A percentile compares a stretch with the other conserved stretches of the same genome.
Conservation (phyloP, 2,329 filamentous ascomycete genomes). For the Exophiala sp. region DNA sequence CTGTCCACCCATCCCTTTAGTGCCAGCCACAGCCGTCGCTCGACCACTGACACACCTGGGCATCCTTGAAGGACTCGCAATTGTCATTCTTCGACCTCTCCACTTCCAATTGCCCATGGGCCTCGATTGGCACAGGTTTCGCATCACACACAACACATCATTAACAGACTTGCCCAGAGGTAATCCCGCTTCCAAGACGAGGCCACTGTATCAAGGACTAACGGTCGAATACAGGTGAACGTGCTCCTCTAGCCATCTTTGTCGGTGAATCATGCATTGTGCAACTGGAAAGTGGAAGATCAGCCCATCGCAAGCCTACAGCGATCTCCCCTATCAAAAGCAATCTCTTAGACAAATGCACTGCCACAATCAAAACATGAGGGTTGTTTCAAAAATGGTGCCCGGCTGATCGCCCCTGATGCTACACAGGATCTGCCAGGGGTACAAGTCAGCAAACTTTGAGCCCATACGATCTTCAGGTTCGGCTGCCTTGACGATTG, state of each 20-base stretch:
- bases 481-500: background rate
- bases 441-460: background rate
- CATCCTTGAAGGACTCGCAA: slow-evolving; percentile 1
- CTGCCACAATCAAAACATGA: slow-evolving; percentile 11
- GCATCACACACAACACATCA: slow-evolving; percentile 6
- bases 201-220: background rate
- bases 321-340: background rate
- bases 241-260: background rate
- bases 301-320: slow-evolving; percentile 1
- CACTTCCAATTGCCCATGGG: slow-evolving; percentile 6
- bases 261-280: too few species aligned
- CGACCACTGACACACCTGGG: slow-evolving; percentile 1
- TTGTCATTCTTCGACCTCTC: slow-evolving; percentile 3
- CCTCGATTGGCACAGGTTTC: slow-evolving; percentile 22
- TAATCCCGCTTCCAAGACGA: slow-evolving; percentile 9
- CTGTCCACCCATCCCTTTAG: background rate
- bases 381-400: slow-evolving; percentile 13
- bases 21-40: slow-evolving; percentile 1
- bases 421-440: background rate
- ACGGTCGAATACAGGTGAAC: background rate
- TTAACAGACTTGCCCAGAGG: background rate
- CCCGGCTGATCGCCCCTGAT: background rate
- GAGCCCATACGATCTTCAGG: background rate
- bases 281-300: too few species aligned
- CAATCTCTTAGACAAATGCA: slow-evolving; percentile 10